These are phyloP conservation scores for Rhodotorula graminis DNA, from an alignment of 768 basidiomycete species.

Conservation along the genomic window DNA sequence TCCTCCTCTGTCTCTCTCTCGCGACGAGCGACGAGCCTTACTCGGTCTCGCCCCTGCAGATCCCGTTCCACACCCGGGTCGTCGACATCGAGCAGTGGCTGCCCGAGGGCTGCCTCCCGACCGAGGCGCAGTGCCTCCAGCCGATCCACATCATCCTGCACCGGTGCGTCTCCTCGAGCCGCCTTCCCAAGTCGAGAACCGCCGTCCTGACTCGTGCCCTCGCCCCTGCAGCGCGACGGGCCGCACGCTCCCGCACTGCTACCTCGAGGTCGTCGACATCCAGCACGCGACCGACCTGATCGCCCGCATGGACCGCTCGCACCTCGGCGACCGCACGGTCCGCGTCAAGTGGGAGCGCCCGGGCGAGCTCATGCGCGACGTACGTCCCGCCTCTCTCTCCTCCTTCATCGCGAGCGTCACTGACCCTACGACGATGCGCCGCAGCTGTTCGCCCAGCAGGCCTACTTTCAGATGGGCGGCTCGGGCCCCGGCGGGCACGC, in stretches of 20 bases:
- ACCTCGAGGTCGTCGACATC: slow-evolving; percentile 17
- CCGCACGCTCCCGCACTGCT: slow-evolving; percentile 38
- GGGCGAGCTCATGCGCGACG: slow-evolving; percentile 35
- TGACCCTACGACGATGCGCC: fast-evolving
- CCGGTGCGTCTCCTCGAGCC: slow-evolving; percentile 4
- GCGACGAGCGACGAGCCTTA: too few species aligned
- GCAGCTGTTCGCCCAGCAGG: slow-evolving; percentile 13
- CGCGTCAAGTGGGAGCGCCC: slow-evolving; percentile 33
- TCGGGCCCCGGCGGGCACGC: too few species aligned
- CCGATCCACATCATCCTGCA: slow-evolving; percentile 37
- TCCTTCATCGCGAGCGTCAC: too few species aligned
- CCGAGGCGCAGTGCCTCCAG: background rate
- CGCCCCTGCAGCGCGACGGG: slow-evolving; percentile 14
- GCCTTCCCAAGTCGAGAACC: background rate
- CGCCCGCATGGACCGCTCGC: background rate
- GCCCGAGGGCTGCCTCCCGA: slow-evolving; percentile 1
- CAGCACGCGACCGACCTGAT: slow-evolving; percentile 3
- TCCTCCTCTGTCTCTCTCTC: too few species aligned
- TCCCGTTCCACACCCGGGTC: slow-evolving; percentile 20
- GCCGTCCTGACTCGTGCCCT: background rate
- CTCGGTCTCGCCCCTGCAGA: slow-evolving; percentile 4
- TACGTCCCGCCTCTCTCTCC: slow-evolving; percentile 1
- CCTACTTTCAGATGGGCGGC: slow-evolving; percentile 11
- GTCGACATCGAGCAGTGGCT: slow-evolving; percentile 15
- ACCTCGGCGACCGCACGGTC: slow-evolving; percentile 27